These are phyloP conservation scores for Cystofilobasidium capitatum DNA, from an alignment of 768 basidiomycete species.

Conservation along the genomic window DNA sequence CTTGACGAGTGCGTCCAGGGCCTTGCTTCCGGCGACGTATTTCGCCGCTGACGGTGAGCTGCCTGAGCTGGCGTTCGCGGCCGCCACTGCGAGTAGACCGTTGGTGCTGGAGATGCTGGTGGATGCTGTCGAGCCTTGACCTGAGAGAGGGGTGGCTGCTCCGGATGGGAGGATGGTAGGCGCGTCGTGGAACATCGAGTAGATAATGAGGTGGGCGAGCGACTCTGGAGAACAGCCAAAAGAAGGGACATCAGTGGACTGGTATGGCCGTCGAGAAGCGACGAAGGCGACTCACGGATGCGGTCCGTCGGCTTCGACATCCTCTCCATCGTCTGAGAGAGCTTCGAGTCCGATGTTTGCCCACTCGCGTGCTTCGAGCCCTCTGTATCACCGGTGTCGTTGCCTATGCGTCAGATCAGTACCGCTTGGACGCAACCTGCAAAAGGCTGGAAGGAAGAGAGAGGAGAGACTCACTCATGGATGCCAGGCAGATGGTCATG, in stretches of 20 bases:
- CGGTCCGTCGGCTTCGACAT: slow-evolving; percentile 44
- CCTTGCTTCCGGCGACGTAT: slow-evolving; percentile 73
- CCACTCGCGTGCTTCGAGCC: slow-evolving; percentile 33
- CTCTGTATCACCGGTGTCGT: slow-evolving; percentile 44
- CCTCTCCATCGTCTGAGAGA: slow-evolving; percentile 53
- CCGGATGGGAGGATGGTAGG: slow-evolving; percentile 47
- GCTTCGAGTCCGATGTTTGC: slow-evolving; percentile 42
- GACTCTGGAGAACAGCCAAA: slow-evolving; percentile 48
- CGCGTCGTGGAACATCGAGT: slow-evolving; percentile 79
- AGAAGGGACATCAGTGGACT: background rate
- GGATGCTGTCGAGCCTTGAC: slow-evolving; percentile 37
- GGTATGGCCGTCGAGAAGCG: background rate
- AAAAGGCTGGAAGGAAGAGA: background rate
- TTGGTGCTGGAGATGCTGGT: background rate
- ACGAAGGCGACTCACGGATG: slow-evolving; percentile 48
- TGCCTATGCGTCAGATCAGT: slow-evolving; percentile 51
- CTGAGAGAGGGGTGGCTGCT: slow-evolving; percentile 54
- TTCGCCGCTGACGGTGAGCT: slow-evolving; percentile 39
- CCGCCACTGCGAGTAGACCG: slow-evolving; percentile 5
- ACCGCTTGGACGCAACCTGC: slow-evolving; percentile 39
- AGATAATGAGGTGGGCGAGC: slow-evolving; percentile 73
- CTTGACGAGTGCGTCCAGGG: slow-evolving; percentile 73
- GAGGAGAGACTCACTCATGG: slow-evolving; percentile 43
- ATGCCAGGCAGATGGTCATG: slow-evolving; percentile 78
- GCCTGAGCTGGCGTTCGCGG: background rate